These are phyloP conservation scores for Beauveria asiatica DNA, from an alignment of 2,329 filamentous ascomycete species.

Conservation along the genomic window DNA sequence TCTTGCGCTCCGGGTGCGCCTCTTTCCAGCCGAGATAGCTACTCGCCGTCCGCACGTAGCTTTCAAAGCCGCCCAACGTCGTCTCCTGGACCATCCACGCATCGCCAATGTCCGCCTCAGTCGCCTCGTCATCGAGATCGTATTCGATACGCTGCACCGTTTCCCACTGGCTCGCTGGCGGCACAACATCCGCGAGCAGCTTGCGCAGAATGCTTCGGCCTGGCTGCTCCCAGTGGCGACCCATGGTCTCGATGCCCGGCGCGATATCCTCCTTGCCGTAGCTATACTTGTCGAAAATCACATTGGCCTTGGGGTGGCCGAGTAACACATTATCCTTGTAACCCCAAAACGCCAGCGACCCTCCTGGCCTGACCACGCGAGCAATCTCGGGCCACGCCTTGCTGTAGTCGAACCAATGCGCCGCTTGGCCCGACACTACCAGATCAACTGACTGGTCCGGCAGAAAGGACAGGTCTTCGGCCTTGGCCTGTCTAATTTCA, in stretches of 20 bases:
- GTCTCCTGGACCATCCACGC: constrained; percentile 45
- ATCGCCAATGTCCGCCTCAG: constrained; percentile 24
- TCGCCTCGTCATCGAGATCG: constrained; percentile 40
- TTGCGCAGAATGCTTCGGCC: constrained; percentile 47
- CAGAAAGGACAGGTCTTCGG: constrained; percentile 47
- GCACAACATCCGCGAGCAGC: constrained; percentile 41
- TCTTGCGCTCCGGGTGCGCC: constrained; percentile 40
- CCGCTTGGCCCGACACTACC: constrained; percentile 44
- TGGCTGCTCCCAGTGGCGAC: constrained; percentile 52
- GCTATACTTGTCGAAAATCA: constrained; percentile 45
- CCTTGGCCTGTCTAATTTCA: constrained; percentile 38
- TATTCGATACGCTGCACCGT: constrained; percentile 46
- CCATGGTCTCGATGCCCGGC: constrained; percentile 40
- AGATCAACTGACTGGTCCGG: constrained; percentile 42
- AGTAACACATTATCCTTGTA: constrained; percentile 57
- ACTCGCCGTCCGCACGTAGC: constrained; percentile 55
- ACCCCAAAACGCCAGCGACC: constrained; percentile 56
- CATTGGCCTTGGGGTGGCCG: constrained; percentile 41
- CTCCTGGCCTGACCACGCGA: constrained; percentile 44
- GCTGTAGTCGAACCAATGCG: constrained; percentile 58
- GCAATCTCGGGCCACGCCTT: constrained; percentile 47
- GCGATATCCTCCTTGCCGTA: constrained; percentile 41
- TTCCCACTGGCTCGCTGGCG: constrained; percentile 43
- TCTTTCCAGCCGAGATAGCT: constrained; percentile 50
- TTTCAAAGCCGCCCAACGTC: constrained; percentile 49